Base-by-base conservation (phyloP, 2,329 filamentous ascomycete species). In the Phyllosticta ampelicida region DNA sequence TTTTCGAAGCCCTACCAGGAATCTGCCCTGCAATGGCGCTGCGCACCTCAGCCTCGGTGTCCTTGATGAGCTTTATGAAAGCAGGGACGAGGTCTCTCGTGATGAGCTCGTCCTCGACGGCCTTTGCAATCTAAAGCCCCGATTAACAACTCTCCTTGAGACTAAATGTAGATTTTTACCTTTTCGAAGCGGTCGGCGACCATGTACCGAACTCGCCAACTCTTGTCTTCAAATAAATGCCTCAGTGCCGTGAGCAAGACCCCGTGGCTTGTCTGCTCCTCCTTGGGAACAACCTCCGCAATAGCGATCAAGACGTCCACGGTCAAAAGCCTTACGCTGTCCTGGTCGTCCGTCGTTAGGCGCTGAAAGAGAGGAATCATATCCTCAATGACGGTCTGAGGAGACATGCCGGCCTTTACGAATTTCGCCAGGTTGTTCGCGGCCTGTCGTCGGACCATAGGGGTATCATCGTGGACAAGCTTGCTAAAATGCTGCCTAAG, bases 281-380 rank as follows among this genome's bases (percentile, higher is more conserved):
- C 94, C 76, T 97, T 97, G 61, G 94, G 94, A 28, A 99, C 91
- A 60, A 92, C 90, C 75, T 99, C 94, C 61, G 94, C 92, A 68
- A 99, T 95, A 48, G 92, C 87, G 68, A 97, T 95, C 65, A 99
- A 82, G 63, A 97, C 89, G 70, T 99, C 92, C 49, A 99, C 94
- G 0, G 94, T 99, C 71, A 99, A 80, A 67, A 99, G 80, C 63
- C 94, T 86, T 63, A 99, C 94, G 68, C 92, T 97, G 74, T 99
- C 94, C 76, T 99, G 94, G 72, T 99, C 94, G 71, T 99, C 94
- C 68, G 88, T 85, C 55, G 92, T 91, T 63, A 99, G 85, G 74
- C 96, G 92, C 76, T 97, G 91, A 78, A 99, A 99, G 65, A 97
- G 83, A 70, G 92, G 90, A 78, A 99, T 96, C 89, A 99, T 97